phyloP scores from a whole-genome alignment of 805 yeast genomes.

The Torulaspora delbrueckii region DNA sequence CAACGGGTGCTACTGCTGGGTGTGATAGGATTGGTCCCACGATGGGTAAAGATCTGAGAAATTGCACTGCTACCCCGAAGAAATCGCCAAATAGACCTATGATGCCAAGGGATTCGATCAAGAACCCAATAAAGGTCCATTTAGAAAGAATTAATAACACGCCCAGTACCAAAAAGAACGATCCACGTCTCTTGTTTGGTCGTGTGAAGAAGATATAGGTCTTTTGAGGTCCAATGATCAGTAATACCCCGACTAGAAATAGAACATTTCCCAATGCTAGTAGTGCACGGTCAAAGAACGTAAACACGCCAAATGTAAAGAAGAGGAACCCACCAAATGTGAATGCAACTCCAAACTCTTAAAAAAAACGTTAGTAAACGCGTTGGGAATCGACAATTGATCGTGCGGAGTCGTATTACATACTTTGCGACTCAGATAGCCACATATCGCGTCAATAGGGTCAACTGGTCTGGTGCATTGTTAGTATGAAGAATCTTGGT shows the following conservation, averaged over 20 bases:
- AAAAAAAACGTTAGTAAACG: constrained; percentile 7
- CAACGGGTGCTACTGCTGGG: constrained; percentile 74
- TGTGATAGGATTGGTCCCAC: constrained; percentile 80
- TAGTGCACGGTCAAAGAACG: constrained; percentile 84
- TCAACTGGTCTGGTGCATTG: not conserved
- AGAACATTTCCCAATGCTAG: constrained; percentile 84
- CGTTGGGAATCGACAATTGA: not conserved
- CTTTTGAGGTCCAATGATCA: constrained; percentile 84
- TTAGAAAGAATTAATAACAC: constrained; percentile 68
- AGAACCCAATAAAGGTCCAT: constrained; percentile 78
- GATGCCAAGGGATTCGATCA: constrained; percentile 84
- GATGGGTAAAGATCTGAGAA: constrained; percentile 79
- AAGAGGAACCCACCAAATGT: constrained; percentile 77
- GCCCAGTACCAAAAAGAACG: constrained; percentile 73
- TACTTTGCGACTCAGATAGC: constrained; percentile 74
- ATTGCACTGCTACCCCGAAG: constrained; percentile 81
- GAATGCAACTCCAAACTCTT: constrained; percentile 89
- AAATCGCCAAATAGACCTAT: constrained; percentile 89
- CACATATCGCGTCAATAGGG: constrained; percentile 40
- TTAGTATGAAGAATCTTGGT: not conserved
- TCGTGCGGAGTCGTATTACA: constrained; percentile 28
- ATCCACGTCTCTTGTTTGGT: constrained; percentile 81
- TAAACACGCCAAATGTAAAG: constrained; percentile 73
- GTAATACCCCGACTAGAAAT: constrained; percentile 72
- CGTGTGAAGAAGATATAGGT: constrained; percentile 79